Conservation (phyloP, 176 grass and related monocot species). For the Oropetium thomaeum region DNA sequence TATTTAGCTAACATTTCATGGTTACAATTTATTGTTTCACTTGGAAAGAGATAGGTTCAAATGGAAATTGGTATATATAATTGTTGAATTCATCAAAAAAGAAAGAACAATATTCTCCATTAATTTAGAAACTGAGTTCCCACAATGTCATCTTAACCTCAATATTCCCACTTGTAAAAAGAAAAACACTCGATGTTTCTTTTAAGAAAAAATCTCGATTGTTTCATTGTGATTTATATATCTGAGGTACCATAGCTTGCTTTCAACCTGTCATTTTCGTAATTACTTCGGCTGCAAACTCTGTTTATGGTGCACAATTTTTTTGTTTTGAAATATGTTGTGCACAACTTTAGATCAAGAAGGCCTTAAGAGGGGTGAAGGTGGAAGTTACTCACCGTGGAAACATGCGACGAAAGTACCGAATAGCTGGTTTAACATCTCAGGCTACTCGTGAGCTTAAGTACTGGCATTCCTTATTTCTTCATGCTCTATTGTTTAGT, state of each 20-base stretch:
- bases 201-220: neutral
- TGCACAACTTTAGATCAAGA: slow-evolving; percentile 70
- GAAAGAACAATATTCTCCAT: neutral
- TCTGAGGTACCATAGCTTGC: neutral
- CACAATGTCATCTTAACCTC: neutral
- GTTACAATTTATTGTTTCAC: neutral
- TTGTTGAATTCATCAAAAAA: neutral
- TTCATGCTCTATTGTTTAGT: neutral
- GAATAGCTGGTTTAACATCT: slow-evolving; percentile 79
- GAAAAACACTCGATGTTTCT: too few relatives aligned
- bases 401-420: slow-evolving; percentile 93
- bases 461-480: slow-evolving; percentile 34
- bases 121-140: neutral
- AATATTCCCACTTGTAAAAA: too few relatives aligned
- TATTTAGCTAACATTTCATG: neutral
- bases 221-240: slow-evolving; percentile 11
- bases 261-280: neutral
- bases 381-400: slow-evolving; percentile 98
- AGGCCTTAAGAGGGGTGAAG: slow-evolving; percentile 83
- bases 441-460: slow-evolving; percentile 81
- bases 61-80: neutral
- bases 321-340: too few relatives aligned
- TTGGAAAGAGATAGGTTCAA: neutral
- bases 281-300: neutral
- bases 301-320: slow-evolving; percentile 13